phyloP scores from a whole-genome alignment of 495 filamentous ascomycete species.

The Penicillium alfredii region DNA sequence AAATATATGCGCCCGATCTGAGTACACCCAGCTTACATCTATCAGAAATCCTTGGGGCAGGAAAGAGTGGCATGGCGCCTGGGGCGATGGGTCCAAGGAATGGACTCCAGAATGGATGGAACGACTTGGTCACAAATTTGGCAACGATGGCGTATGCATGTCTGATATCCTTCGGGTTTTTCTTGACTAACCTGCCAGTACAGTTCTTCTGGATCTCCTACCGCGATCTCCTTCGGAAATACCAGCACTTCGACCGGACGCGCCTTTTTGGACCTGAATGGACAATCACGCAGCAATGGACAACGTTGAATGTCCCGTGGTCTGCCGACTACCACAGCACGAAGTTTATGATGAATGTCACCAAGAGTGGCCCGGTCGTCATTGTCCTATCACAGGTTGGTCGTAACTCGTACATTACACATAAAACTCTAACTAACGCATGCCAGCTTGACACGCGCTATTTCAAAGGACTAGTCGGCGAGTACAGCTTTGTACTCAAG shows the following conservation, averaged over 20 bases:
- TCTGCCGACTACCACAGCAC: slow-evolving; percentile 77
- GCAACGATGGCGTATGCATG: slow-evolving; percentile 65
- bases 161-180: not conserved
- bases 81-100: slow-evolving; percentile 85
- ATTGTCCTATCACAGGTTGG: slow-evolving; percentile 67
- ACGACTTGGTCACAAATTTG: slow-evolving; percentile 73
- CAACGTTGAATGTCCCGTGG: slow-evolving; percentile 79
- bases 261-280: slow-evolving; percentile 82
- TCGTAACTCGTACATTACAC: not conserved
- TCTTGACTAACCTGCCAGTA: too few relatives aligned
- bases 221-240: slow-evolving; percentile 77
- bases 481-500: slow-evolving; percentile 70
- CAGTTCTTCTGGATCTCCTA: slow-evolving; percentile 68
- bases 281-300: slow-evolving; percentile 81
- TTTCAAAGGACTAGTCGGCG: slow-evolving; percentile 75
- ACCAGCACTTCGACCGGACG: slow-evolving; percentile 76
- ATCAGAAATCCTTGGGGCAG: slow-evolving; percentile 79
- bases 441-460: slow-evolving; percentile 71
- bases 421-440: slow-evolving; percentile 3
- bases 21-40: too few relatives aligned
- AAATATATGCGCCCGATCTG: too few relatives aligned
- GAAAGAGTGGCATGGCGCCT: slow-evolving; percentile 74
- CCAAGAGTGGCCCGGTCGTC: slow-evolving; percentile 62
- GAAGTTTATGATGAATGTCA: slow-evolving; percentile 68
- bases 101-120: slow-evolving; percentile 88